Evolutionary conservation across 352 stramenopile genomes (phyloP).

Genomic region (Pythium oligandrum): DNA sequence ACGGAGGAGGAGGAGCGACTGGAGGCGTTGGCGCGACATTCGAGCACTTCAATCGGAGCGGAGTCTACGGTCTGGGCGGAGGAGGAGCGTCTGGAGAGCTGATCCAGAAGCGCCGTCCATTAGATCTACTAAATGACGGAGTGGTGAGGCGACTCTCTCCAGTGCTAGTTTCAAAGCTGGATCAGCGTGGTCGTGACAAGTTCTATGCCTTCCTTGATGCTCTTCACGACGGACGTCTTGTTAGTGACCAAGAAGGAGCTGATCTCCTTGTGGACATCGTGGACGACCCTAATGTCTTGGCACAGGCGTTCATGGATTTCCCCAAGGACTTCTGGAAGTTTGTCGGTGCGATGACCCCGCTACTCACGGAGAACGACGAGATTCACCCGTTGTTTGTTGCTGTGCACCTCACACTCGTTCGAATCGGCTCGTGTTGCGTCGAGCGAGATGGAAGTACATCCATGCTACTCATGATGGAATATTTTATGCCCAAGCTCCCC

Average conservation of each 20-base stretch:
- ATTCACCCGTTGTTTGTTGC: slow-evolving; percentile 36
- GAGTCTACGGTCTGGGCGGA: slow-evolving; percentile 10
- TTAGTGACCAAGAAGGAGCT: slow-evolving; percentile 31
- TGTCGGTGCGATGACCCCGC: slow-evolving; percentile 38
- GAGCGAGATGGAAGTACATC: slow-evolving; percentile 37
- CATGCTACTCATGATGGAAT: slow-evolving; percentile 51
- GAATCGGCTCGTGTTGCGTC: slow-evolving; percentile 39
- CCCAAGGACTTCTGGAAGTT: slow-evolving; percentile 84
- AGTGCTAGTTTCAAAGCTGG: slow-evolving; percentile 19
- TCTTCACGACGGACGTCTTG: slow-evolving; percentile 29
- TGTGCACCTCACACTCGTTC: slow-evolving; percentile 25
- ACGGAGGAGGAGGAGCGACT: neutral
- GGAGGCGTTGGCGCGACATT: slow-evolving; percentile 21
- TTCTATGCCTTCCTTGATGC: slow-evolving; percentile 68
- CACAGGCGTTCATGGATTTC: slow-evolving; percentile 60
- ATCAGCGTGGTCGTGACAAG: slow-evolving; percentile 37
- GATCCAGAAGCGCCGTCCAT: slow-evolving; percentile 43
- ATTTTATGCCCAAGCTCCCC: slow-evolving; percentile 41
- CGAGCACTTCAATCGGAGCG: slow-evolving; percentile 13
- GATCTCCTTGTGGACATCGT: slow-evolving; percentile 35
- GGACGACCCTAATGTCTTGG: slow-evolving; percentile 51
- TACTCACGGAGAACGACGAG: slow-evolving; percentile 48
- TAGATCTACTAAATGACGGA: slow-evolving; percentile 62
- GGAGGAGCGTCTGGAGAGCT: slow-evolving; percentile 29
- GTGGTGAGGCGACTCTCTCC: slow-evolving; percentile 33